A percentile compares a stretch with the other conserved stretches of the same genome.
These are phyloP conservation scores for Cardamine occulta DNA, from an alignment of 345 rosid species.

Conservation along the genomic window DNA sequence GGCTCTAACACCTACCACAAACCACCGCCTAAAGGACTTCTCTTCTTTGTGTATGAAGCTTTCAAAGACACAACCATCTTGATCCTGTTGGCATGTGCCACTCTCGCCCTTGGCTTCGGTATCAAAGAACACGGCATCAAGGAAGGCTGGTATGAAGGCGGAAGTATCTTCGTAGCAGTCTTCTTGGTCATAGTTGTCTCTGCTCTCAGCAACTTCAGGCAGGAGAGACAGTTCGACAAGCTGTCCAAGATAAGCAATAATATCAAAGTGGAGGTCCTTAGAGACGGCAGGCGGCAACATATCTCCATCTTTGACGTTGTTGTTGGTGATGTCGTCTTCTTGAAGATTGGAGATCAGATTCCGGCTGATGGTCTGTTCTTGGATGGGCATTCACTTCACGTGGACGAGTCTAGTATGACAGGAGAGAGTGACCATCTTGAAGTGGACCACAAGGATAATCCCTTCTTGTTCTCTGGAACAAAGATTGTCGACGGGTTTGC, in stretches of 20 bases:
- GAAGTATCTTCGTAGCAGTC: constrained; percentile 58
- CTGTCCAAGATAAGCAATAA: constrained; percentile 56
- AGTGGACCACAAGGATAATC: constrained; percentile 45
- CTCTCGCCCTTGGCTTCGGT: constrained; percentile 55
- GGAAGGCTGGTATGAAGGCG: constrained; percentile 74
- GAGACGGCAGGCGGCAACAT: constrained; percentile 49
- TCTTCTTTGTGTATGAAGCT: constrained; percentile 61
- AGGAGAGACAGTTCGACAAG: constrained; percentile 56
- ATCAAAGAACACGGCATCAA: constrained; percentile 54
- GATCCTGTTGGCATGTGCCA: constrained; percentile 56
- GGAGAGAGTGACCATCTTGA: constrained; percentile 57
- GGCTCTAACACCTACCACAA: constrained; percentile 64
- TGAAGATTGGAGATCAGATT: constrained; percentile 63
- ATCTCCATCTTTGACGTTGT: constrained; percentile 61
- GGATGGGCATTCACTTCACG: constrained; percentile 51
- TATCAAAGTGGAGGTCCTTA: constrained; percentile 55
- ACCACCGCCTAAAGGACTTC: constrained; percentile 66
- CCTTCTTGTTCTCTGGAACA: constrained; percentile 60
- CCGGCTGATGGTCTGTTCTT: constrained; percentile 66
- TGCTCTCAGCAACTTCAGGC: constrained; percentile 57
- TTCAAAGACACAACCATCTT: constrained; percentile 65
- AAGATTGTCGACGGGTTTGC: constrained; percentile 57
- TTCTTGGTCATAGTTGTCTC: constrained; percentile 56
- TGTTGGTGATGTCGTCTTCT: constrained; percentile 63
- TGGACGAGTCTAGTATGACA: constrained; percentile 62